These are phyloP conservation scores for Hamamelis virginiana DNA, from an alignment of 164 flowering plant species.

Conservation along the genomic window DNA sequence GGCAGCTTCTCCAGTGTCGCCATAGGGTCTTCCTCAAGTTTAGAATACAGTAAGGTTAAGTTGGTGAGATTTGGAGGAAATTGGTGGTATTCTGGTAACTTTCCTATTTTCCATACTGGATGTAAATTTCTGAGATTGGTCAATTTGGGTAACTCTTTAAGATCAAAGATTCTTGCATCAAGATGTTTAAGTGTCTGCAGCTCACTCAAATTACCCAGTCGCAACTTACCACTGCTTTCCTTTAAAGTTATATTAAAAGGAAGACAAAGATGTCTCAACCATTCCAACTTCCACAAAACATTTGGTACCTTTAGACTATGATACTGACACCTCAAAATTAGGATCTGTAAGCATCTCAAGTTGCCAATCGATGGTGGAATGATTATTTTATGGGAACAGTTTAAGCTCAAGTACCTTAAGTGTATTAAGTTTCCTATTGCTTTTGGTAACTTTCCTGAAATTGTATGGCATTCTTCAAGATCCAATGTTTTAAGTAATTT, in stretches of 20 bases:
- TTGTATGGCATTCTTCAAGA: not conserved
- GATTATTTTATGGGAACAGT: not conserved
- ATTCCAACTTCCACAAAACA: constrained; percentile 20
- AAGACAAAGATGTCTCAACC: constrained; percentile 15
- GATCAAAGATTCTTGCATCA: not conserved
- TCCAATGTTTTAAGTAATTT: not conserved
- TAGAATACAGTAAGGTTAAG: too few relatives aligned
- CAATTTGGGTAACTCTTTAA: too few relatives aligned
- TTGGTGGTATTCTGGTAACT: not conserved
- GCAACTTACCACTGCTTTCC: not conserved
- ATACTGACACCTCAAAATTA: not conserved
- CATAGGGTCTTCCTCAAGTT: constrained; percentile 1
- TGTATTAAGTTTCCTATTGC: not conserved
- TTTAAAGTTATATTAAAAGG: not conserved
- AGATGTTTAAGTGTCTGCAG: constrained; percentile 20
- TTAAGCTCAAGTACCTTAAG: not conserved
- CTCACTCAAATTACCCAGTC: constrained; percentile 12
- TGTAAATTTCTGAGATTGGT: too few relatives aligned
- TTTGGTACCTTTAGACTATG: not conserved
- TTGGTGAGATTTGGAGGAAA: constrained; percentile 14
- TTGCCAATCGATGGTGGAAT: not conserved
- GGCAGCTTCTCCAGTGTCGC: constrained; percentile 20
- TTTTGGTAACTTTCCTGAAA: not conserved
- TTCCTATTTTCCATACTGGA: constrained; percentile 11
- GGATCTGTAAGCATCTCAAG: not conserved